Conservation (phyloP, 768 basidiomycete species). For the Hygrophorus russula region DNA sequence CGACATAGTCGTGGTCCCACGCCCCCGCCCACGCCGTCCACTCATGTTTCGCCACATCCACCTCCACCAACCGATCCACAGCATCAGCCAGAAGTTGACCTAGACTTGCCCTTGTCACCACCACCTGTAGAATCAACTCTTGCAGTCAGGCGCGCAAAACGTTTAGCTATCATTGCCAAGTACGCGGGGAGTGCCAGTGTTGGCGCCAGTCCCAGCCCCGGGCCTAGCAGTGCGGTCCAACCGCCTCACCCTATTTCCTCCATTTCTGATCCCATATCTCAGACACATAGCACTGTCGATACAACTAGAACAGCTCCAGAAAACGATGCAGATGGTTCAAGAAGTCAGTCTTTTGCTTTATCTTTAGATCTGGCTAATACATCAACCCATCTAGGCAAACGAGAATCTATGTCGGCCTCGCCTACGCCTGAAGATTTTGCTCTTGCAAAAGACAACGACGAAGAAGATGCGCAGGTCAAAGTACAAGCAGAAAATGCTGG, state of each 20-base stretch:
- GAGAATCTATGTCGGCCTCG: conserved; percentile 45
- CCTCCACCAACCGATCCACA: conserved; percentile 14
- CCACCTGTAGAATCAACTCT: conserved; percentile 52
- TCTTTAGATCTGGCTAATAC: background rate
- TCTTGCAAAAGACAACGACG: conserved; percentile 54
- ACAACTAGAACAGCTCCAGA: conserved; percentile 15
- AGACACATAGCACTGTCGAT: conserved; percentile 35
- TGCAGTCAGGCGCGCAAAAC: conserved; percentile 57
- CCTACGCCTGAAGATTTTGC: conserved; percentile 52
- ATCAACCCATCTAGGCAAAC: conserved; percentile 24
- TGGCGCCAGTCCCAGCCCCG: conserved; percentile 44
- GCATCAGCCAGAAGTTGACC: conserved; percentile 40
- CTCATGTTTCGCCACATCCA: conserved; percentile 3
- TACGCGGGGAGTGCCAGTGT: conserved; percentile 41
- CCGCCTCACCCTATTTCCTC: conserved; percentile 50
- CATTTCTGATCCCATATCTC: conserved; percentile 54
- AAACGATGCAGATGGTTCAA: conserved; percentile 5
- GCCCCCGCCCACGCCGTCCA: background rate
- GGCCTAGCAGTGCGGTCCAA: conserved; percentile 64
- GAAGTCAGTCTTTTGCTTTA: conserved; percentile 7
- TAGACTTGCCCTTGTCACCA: conserved; percentile 41
- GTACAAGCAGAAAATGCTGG: conserved; percentile 32
- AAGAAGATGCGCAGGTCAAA: conserved; percentile 34
- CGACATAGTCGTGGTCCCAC: conserved; percentile 20
- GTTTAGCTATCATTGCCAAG: conserved; percentile 74